Evolutionary conservation across 192 early-diverging fungal species (phyloP).

Genomic region (Glomus cerebriforme): DNA sequence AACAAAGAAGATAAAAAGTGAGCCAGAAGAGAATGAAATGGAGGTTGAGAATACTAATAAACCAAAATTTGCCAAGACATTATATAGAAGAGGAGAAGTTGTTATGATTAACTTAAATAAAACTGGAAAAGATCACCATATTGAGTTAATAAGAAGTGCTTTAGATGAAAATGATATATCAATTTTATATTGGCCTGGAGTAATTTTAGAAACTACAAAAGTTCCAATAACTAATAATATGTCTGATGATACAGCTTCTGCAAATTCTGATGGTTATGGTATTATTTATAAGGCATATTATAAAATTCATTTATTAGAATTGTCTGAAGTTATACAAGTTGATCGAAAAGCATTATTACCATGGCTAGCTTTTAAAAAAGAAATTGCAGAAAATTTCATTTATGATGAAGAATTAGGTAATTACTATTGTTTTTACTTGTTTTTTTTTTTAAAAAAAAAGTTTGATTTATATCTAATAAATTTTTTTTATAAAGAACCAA

Average conservation of each 20-base stretch:
- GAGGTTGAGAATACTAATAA: neutral
- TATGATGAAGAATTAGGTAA: neutral
- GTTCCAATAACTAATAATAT: neutral
- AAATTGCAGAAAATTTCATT: neutral
- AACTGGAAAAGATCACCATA: neutral
- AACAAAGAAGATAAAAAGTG: neutral
- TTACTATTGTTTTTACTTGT: neutral
- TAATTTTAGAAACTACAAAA: neutral
- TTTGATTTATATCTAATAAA: neutral
- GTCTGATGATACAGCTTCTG: neutral
- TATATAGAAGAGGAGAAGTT: neutral
- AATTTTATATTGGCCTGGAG: neutral
- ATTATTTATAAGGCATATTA: neutral
- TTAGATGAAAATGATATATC: neutral
- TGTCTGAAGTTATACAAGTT: neutral
- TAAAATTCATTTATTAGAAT: neutral
- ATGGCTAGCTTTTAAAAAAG: neutral
- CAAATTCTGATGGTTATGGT: neutral
- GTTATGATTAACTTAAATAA: neutral
- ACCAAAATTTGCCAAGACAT: neutral
- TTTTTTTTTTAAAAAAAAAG: neutral
- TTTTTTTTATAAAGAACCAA: neutral
- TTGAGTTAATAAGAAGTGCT: neutral
- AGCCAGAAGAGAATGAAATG: neutral
- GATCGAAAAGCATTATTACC: neutral